Base-by-base conservation (phyloP, 2,329 filamentous ascomycete genomes). In the Nemania sp. region DNA sequence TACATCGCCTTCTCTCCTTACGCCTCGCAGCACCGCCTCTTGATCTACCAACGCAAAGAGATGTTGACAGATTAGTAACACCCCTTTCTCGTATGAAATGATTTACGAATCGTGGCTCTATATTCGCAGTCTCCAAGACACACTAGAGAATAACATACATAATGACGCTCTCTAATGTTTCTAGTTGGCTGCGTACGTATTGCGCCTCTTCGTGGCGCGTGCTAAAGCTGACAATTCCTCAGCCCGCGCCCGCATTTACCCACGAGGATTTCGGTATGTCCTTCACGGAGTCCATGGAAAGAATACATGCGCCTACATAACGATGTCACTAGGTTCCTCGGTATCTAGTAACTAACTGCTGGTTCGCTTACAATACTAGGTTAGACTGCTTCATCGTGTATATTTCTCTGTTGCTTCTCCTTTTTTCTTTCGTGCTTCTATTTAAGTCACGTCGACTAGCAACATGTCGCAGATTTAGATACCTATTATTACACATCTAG, bases 191-290 rank as follows among this genome's bases (percentile, higher is more conserved):
- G n/a, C 15, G 60, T 51, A 53, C 38, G 38, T n/a, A 66, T 59
- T 53, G 51, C 59, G 63, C 62, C 66, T 52, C 54, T 38, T 55
- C 51, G 49, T 55, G 47, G 43, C 59, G 51, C 59, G 60, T 27
- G 20, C 38, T 27, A 35, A 45, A 60, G 59, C 41, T 60, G 49
- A 61, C 41, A 45, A 43, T 41, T 27, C 49, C 54, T 43, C 58
- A 38, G 41, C 29, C 18, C 27, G 20, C 47, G 20, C 27, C 24
- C 47, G n/a, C 24, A n/a, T 51, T 27, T n/a, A 20, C 18, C 7
- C 15, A n/a, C n/a, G n/a, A n/a, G 41, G 41, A 20, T 20, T 18
- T 20, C 18, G 41, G 41, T 20, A 45, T 45, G 41, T 45, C 41
- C 41, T n/a, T 20, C 1, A 18, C 18, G 10, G 18, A 45, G 41